Conservation (phyloP, 1,284 basidiomycete species). For the Vanrija humicola region DNA sequence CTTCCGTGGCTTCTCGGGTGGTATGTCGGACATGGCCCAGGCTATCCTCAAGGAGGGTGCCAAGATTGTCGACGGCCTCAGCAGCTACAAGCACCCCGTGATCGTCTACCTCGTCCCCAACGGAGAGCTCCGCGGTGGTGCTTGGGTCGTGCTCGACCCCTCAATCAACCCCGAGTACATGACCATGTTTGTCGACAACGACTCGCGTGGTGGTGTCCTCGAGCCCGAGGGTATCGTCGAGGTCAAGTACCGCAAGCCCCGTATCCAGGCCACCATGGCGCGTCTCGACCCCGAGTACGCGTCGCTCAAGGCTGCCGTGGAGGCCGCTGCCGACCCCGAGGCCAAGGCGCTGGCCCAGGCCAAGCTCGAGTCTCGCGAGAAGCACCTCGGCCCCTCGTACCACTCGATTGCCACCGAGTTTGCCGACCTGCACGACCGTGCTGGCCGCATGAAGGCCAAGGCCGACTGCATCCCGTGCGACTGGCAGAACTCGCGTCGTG, state of each 20-base stretch:
- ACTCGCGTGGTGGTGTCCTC: slow-evolving; percentile 92
- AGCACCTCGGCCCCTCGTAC: slow-evolving; percentile 80
- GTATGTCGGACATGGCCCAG: slow-evolving; percentile 64
- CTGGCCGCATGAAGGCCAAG: slow-evolving; percentile 97
- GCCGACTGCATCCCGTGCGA: slow-evolving; percentile 77
- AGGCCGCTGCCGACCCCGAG: slow-evolving; percentile 63
- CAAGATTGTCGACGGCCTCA: slow-evolving; percentile 97
- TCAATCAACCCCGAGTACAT: slow-evolving; percentile 95
- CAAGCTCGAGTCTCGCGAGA: slow-evolving; percentile 73
- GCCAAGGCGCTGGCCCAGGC: slow-evolving; percentile 67
- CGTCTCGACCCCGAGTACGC: slow-evolving; percentile 85
- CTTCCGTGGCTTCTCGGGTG: slow-evolving; percentile 99
- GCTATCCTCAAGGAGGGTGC: slow-evolving; percentile 90
- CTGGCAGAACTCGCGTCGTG: slow-evolving; percentile 84
- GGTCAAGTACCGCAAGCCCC: slow-evolving; percentile 77
- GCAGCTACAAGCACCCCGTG: slow-evolving; percentile 95
- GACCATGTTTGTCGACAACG: slow-evolving; percentile 98
- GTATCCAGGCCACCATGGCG: slow-evolving; percentile 86
- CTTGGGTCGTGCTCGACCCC: slow-evolving; percentile 98
- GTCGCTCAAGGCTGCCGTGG: slow-evolving; percentile 71
- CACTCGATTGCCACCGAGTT: slow-evolving; percentile 91
- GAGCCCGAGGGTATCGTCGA: slow-evolving; percentile 98
- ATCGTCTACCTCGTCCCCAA: slow-evolving; percentile 99
- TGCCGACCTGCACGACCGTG: slow-evolving; percentile 88
- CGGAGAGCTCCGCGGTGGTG: slow-evolving; percentile 97